Base-by-base conservation (phyloP, 306 rosid genomes). In the Vigna nakashimae region DNA sequence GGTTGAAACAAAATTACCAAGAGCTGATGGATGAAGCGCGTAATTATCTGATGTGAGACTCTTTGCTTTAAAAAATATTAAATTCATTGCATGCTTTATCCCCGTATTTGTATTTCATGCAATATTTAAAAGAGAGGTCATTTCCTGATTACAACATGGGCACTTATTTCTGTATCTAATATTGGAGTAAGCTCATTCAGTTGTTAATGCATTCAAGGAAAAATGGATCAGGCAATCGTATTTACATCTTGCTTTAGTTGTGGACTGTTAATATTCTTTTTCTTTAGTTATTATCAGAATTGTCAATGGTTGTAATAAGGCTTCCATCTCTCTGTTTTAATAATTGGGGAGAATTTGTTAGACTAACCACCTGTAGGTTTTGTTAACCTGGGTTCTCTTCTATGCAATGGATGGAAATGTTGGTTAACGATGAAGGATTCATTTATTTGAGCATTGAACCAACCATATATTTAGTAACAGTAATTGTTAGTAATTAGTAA, bases 1-100 rank as follows among this genome's bases (percentile, higher is more conserved):
- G 79, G 79, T 86, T 84, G 46, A 95, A 95, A 88, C 94, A 88
- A 80, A 89, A 88, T 28, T 85, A 86, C 82, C 89, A 87, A 72
- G 80, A 81, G 81, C 90, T 86, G 74, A 80, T 87, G 82, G 82
- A 78, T 53, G 90, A 88, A 75, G 88, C 89, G 13, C 79, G 60
- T 18, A 82, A 87, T 80, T 83, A 89, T 80, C 82, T 91, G 78
- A 83, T 18, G 99, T 95, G 71, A 89, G 99, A 78, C 75, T 70
- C 79, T 60, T 67, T 65, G 52, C 71, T 79, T 40, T 8, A 18
- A 13, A 64, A 68, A 42, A 55, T 28, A 0, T 43, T 62, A 46
- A 76, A 32, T 67, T 55, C 40, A 72, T 49, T 64, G 48, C 53
- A 76, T 64, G 43, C 49, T 38, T 68, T 69, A 74, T 50, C 62